Evolutionary conservation across 139 green algal species (phyloP).

Genomic region (Astrephomene gubernaculifera): DNA sequence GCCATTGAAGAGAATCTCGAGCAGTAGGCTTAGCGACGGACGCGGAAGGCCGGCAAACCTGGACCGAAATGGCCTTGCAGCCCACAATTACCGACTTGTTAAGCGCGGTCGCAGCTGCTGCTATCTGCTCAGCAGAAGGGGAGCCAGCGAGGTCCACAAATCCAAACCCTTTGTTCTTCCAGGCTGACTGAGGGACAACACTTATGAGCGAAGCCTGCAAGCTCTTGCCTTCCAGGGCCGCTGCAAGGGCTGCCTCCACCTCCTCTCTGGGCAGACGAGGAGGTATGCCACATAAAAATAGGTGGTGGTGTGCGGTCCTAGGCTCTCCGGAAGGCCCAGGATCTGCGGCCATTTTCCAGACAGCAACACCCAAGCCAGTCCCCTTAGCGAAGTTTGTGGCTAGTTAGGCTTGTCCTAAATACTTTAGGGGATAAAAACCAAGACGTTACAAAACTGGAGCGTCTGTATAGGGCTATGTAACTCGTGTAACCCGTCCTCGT

Average conservation of each 20-base stretch:
- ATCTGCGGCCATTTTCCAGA: conserved; percentile 24
- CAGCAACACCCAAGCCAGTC: no score
- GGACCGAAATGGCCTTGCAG: conserved; percentile 1
- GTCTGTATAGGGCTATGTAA: no score
- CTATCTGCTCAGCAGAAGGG: neutral
- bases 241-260: conserved; percentile 16
- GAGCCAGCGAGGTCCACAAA: neutral
- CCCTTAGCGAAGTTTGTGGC: no score
- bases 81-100: neutral
- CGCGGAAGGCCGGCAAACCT: neutral
- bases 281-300: conserved; percentile 29
- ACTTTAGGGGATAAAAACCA: no score
- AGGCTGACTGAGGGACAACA: conserved; percentile 14
- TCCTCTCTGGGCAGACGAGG: conserved; percentile 32
- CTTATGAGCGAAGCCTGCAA: neutral
- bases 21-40: neutral
- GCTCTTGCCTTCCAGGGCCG: neutral
- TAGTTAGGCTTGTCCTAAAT: no score
- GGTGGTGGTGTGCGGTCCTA: neutral
- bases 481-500: no score
- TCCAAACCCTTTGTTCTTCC: conserved; percentile 40
- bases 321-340: neutral
- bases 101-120: neutral
- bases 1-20: neutral
- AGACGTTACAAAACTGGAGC: no score